These are phyloP conservation scores for carrot (Daucus carota) DNA, from an alignment of 129 eudicot species.

Conservation along the genomic window DNA sequence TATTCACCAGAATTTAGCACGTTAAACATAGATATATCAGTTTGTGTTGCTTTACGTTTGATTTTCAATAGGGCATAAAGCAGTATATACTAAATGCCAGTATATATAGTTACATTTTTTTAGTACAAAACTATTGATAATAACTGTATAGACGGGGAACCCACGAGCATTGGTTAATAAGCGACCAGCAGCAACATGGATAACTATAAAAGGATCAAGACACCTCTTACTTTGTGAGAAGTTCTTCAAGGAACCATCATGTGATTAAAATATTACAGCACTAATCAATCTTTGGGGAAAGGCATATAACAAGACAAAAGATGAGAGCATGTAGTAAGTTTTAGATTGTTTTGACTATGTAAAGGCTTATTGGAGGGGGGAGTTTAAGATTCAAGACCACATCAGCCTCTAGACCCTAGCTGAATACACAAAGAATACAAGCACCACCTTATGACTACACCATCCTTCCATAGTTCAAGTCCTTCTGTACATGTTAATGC, in stretches of 20 bases:
- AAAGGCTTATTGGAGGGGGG: background rate
- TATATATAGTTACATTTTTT: background rate
- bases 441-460: background rate
- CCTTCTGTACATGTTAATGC: background rate
- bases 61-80: background rate
- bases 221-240: background rate
- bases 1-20: background rate
- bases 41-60: background rate
- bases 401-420: background rate
- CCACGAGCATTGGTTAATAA: background rate
- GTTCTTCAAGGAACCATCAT: background rate
- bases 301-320: background rate
- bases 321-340: background rate
- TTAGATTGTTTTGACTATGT: background rate
- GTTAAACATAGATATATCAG: background rate
- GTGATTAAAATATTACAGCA: background rate
- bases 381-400: background rate
- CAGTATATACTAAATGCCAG: background rate
- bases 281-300: background rate
- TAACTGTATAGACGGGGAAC: background rate
- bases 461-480: background rate
- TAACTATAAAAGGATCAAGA: background rate
- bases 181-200: background rate
- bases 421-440: background rate
- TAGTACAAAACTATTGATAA: background rate